A percentile compares a stretch with the other conserved stretches of the same genome.
phyloP scores from a whole-genome alignment of 139 green algal genomes.

The Klebsormidium nitens region DNA sequence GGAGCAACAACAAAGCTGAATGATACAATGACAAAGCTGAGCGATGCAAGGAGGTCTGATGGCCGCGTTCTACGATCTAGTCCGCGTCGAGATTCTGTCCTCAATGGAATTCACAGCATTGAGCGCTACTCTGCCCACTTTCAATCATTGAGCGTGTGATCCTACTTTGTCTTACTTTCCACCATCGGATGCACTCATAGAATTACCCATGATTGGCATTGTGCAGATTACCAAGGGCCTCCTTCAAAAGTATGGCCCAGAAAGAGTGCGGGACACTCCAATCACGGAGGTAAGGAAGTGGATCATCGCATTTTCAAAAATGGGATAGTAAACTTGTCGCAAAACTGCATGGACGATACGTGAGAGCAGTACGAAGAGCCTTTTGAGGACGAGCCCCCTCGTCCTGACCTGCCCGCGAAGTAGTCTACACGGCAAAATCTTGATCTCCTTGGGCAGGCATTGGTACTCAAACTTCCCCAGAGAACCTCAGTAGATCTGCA shows the following conservation, averaged over 20 bases:
- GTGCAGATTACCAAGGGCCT: slow-evolving; percentile 86
- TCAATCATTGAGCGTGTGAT: too few relatives aligned
- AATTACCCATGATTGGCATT: neutral
- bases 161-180: neutral
- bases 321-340: too few relatives aligned
- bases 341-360: too few relatives aligned
- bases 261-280: slow-evolving; percentile 92
- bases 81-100: too few relatives aligned
- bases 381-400: too few relatives aligned
- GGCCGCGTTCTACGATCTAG: neutral
- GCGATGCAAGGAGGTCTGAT: neutral
- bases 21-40: neutral
- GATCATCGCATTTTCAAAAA: neutral
- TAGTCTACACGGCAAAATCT: neutral
- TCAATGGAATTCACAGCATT: too few relatives aligned
- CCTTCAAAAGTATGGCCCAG: slow-evolving; percentile 89
- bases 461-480: neutral
- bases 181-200: neutral
- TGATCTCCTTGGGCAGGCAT: neutral
- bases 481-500: neutral
- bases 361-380: too few relatives aligned
- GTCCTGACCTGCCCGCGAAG: neutral
- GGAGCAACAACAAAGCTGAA: neutral
- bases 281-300: slow-evolving; percentile 83
- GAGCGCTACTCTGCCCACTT: too few relatives aligned